Conservation (phyloP, 2,329 filamentous ascomycete genomes). For the Penicillium sp. region DNA sequence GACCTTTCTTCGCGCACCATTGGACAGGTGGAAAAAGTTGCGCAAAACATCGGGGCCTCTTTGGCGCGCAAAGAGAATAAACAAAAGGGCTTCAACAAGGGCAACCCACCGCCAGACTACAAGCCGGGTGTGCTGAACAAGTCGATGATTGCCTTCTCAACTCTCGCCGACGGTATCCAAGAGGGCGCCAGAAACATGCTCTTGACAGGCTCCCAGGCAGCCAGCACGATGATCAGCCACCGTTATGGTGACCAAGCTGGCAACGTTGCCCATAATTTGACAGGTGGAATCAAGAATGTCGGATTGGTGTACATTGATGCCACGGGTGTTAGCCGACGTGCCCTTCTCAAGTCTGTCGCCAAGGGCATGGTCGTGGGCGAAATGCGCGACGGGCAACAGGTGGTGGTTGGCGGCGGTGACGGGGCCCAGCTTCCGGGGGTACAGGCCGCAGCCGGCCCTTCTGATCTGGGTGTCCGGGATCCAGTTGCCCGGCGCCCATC, state of each 20-base stretch:
- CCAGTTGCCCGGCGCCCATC: conserved; percentile 29
- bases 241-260: conserved; percentile 84
- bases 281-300: conserved; percentile 89
- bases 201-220: conserved; percentile 67
- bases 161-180: conserved; percentile 88
- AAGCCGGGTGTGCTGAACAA: conserved; percentile 94
- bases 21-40: conserved; percentile 73
- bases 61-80: conserved; percentile 58
- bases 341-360: conserved; percentile 88
- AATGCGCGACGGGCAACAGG: conserved; percentile 47
- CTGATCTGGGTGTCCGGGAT: conserved; percentile 17
- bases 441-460: conserved; percentile 11
- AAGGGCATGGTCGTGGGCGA: conserved; percentile 73
- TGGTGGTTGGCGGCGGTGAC: conserved; percentile 47
- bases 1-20: conserved; percentile 80
- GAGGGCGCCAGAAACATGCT: conserved; percentile 77
- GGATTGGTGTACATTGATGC: conserved; percentile 97
- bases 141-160: conserved; percentile 92
- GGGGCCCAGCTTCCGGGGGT: conserved; percentile 35
- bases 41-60: conserved; percentile 82
- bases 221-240: conserved; percentile 81
- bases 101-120: conserved; percentile 64
- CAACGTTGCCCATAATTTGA: conserved; percentile 67
- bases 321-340: conserved; percentile 80
- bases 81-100: conserved; percentile 61